Evolutionary conservation across 495 filamentous ascomycete species (phyloP), one percentile per base, ranked within the genome.

Genomic region (Melanomma pulvis-pyrius): DNA sequence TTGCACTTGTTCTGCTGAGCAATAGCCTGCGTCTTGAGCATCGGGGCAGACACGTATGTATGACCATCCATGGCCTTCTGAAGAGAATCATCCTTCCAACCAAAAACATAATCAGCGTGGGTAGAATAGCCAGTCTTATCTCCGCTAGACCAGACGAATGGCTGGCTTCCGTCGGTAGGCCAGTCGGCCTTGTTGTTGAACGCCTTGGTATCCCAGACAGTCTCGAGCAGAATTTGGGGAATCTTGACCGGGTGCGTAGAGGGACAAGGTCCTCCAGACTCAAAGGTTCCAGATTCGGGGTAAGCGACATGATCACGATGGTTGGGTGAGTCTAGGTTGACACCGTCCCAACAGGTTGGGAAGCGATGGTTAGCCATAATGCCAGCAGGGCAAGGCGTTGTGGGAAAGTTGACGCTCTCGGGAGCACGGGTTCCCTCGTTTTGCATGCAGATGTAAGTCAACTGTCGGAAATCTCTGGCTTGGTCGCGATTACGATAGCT

Each of bases 71-170:
- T 70, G 19, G 74, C 74, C 17, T 75, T 71, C 65, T 78, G 79
- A 2, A 83, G 73, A 0, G 79, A 74, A 28, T 81, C 77, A 44
- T 75, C 81, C 65, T 82, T 76, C 80, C 79, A 80, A 17, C 78
- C 78, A 65, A 80, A 80, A 1, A 80, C 70, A 65, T 80, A 80
- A 68, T 80, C 78, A 15, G 72, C 78, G 61, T 80, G 78, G 47
- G 73, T 76, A 1, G 75, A 74, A 71, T 77, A 80, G 8, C 78
- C 78, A 17, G 74, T 79, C 65, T 39, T 41, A 62, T 73, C 70
- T 8, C 67, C 70, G 30, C 48, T 52, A 21, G 57, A 58, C 67
- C 67, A 73, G 0, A 71, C 71, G 47, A 73, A 73, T 19, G 71
- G 71, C 57, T 73, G 71, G 8, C 50, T 63, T 39, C 71, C 71